Percentiles rank a stretch among this genome's conserved stretches.
Conservation (phyloP, 2,329 filamentous ascomycete species). For the Fusarium verticillioides region DNA sequence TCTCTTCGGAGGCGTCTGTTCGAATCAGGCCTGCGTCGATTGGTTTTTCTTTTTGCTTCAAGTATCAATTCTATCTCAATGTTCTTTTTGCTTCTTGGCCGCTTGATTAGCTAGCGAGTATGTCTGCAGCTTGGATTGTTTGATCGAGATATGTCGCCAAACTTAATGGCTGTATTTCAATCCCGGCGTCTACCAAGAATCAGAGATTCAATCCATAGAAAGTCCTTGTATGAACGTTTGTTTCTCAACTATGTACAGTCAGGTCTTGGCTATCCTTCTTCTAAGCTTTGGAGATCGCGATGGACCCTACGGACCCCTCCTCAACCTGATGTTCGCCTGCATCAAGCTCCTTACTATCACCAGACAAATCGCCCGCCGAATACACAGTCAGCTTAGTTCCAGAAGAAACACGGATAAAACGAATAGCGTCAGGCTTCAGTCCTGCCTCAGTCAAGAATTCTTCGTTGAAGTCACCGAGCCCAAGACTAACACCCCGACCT, state of each 20-base stretch:
- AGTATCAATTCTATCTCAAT: fast-evolving
- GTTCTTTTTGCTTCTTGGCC: not conserved
- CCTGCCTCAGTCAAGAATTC: slow-evolving; percentile 12
- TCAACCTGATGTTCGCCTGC: not conserved
- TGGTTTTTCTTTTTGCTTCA: not conserved
- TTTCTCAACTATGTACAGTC: not conserved
- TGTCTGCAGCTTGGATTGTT: too few relatives aligned
- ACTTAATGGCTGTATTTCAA: too few relatives aligned
- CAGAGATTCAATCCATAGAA: too few relatives aligned
- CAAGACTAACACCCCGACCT: not conserved
- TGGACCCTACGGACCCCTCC: not conserved
- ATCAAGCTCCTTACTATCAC: not conserved
- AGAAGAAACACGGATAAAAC: not conserved
- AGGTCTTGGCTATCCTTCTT: fast-evolving
- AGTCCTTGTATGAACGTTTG: too few relatives aligned
- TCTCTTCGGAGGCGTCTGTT: slow-evolving; percentile 31
- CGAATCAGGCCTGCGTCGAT: slow-evolving; percentile 31
- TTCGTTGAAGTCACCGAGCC: not conserved
- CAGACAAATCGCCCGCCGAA: not conserved
- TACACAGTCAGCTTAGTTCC: not conserved
- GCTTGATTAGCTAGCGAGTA: too few relatives aligned
- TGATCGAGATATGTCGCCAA: too few relatives aligned
- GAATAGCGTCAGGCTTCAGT: not conserved
- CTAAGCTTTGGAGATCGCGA: not conserved
- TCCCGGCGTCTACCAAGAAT: too few relatives aligned